A percentile compares a stretch with the other conserved stretches of the same genome.
phyloP scores from a whole-genome alignment of 768 basidiomycete species.

The Lactifluus hygrophoroides region DNA sequence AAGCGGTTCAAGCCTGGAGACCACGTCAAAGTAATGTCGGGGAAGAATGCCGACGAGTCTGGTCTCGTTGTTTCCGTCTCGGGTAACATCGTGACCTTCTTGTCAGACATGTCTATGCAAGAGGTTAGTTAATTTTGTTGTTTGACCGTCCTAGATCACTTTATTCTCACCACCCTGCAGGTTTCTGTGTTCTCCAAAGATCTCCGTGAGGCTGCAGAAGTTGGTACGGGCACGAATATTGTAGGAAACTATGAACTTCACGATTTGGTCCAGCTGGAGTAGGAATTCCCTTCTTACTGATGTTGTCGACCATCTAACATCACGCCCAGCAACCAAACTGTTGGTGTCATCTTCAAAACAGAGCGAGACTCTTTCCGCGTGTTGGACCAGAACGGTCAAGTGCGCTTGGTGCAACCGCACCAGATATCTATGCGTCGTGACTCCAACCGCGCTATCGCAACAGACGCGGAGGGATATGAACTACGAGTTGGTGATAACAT shows the following conservation, averaged over 20 bases:
- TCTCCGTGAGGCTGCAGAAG: slow-evolving; percentile 93
- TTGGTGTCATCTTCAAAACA: slow-evolving; percentile 95
- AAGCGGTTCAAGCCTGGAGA: slow-evolving; percentile 96
- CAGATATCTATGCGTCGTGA: slow-evolving; percentile 91
- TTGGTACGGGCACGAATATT: slow-evolving; percentile 83
- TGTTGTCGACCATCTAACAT: background rate
- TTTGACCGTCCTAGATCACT: background rate
- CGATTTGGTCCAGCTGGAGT: slow-evolving; percentile 96
- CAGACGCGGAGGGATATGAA: slow-evolving; percentile 83
- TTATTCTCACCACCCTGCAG: slow-evolving; percentile 32
- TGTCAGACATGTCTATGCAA: slow-evolving; percentile 96
- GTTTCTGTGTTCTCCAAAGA: slow-evolving; percentile 97
- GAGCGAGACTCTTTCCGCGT: slow-evolving; percentile 95
- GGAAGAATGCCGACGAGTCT: slow-evolving; percentile 90
- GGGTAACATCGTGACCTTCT: slow-evolving; percentile 87
- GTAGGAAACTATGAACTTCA: slow-evolving; percentile 94
- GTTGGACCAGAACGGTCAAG: slow-evolving; percentile 87
- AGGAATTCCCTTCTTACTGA: slow-evolving; percentile 30
- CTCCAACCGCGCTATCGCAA: slow-evolving; percentile 74
- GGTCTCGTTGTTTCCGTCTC: slow-evolving; percentile 90
- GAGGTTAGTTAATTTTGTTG: slow-evolving; percentile 59
- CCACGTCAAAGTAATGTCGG: slow-evolving; percentile 97
- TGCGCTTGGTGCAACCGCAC: slow-evolving; percentile 83
- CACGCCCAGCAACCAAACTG: slow-evolving; percentile 69
- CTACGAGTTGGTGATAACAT: slow-evolving; percentile 84